Evolutionary conservation across 2,329 filamentous ascomycete genomes (phyloP).

Genomic region (Scorias spongiosa): DNA sequence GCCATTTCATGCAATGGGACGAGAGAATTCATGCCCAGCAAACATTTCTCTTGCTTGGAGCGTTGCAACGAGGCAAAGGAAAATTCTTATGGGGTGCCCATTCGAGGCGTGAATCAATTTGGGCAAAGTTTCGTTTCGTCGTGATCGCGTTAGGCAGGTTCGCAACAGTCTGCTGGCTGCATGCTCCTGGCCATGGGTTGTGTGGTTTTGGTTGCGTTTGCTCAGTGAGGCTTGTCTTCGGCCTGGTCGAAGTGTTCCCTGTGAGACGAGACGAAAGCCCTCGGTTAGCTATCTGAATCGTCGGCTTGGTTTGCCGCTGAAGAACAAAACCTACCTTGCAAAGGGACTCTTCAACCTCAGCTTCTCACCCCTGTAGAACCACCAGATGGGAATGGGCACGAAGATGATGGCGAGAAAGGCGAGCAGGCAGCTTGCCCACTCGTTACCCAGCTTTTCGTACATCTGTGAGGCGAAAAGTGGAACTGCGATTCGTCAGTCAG

Average conservation of each 20-base stretch:
- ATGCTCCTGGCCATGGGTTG: no score
- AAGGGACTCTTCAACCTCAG: not conserved
- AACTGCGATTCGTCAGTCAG: slow-evolving; percentile 35
- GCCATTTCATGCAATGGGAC: no score
- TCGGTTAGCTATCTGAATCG: not conserved
- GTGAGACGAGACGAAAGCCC: not conserved
- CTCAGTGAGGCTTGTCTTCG: not conserved
- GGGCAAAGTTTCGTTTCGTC: no score
- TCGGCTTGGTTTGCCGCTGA: not conserved
- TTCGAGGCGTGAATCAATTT: no score
- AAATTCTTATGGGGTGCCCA: no score
- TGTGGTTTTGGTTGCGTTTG: no score
- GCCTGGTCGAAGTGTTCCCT: not conserved
- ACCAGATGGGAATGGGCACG: slow-evolving; percentile 52
- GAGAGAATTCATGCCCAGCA: no score
- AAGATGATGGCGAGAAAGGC: slow-evolving; percentile 60
- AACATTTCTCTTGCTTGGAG: no score
- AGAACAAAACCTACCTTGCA: not conserved
- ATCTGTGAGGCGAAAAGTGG: slow-evolving; percentile 62
- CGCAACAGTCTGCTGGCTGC: no score
- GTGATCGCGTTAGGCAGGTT: no score
- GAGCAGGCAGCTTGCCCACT: slow-evolving; percentile 61
- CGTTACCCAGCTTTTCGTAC: slow-evolving; percentile 41
- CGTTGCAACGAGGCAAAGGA: no score
- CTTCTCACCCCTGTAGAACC: slow-evolving; percentile 45